Conservation (phyloP, 1,284 basidiomycete genomes). For the Cutaneotrichosporon dermatis region DNA sequence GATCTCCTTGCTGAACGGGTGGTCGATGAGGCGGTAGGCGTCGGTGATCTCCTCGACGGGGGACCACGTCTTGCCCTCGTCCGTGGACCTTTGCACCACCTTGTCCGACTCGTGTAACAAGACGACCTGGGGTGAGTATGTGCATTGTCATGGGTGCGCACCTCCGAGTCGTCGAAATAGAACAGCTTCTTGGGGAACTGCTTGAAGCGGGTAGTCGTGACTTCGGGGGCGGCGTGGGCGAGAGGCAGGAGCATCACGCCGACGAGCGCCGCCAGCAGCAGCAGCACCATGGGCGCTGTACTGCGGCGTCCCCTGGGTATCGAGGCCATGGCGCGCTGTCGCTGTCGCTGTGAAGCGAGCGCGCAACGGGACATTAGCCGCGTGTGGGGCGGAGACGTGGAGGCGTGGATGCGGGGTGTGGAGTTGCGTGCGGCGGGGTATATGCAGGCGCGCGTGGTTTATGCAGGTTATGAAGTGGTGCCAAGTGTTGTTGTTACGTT, state of each 20-base stretch:
- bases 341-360: no score
- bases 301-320: neutral
- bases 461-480: no score
- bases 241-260: neutral
- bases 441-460: no score
- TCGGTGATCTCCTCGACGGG: constrained; percentile 61
- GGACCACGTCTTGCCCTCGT: constrained; percentile 84
- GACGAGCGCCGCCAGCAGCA: neutral
- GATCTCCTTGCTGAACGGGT: constrained; percentile 78
- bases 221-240: constrained; percentile 3
- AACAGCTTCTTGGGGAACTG: constrained; percentile 78
- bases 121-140: constrained; percentile 55
- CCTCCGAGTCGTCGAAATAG: constrained; percentile 89
- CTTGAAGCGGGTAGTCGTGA: constrained; percentile 49
- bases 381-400: no score
- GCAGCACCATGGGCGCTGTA: neutral
- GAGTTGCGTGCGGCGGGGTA: no score
- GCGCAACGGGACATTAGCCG: no score
- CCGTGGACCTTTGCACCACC: constrained; percentile 71
- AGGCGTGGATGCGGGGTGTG: no score
- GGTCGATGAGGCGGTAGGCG: constrained; percentile 72
- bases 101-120: constrained; percentile 74
- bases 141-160: constrained; percentile 44
- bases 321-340: neutral
- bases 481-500: no score